Evolutionary conservation across 768 basidiomycete genomes (phyloP), one percentile per base, ranked within the genome.

Genomic region (Calocybe cyanea): DNA sequence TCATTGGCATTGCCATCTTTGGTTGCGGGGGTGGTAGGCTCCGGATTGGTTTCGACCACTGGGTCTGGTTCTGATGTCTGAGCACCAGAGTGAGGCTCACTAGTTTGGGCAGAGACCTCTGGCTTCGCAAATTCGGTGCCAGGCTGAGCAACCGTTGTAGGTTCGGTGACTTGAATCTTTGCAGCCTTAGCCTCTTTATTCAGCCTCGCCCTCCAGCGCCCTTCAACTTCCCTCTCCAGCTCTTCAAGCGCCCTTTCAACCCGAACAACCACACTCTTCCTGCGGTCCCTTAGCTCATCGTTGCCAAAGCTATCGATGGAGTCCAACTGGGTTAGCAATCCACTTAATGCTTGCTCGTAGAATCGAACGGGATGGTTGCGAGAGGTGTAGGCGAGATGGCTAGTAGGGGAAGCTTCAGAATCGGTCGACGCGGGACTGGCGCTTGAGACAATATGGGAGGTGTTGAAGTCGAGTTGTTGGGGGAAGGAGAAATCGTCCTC

Each of bases 291-390:
- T 36, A 89, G 65, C 8, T 58, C 67, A 19, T 67, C 67, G 50
- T 82, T 77, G 2, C 85, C 86, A 39, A 67, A 71, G 51, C 80
- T 83, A 24, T 80, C 73, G 21, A 88, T 69, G 0, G 68, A 71
- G 54, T 88, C 86, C 19, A 87, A 68, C 49, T 72, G 67, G 9
- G 68, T 56, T 15, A 89, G 63, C 19, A 89, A 68, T 32, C 69
- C 63, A 41, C 70, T 70, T n/a, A 87, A 63, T 15, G 75, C 72
- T 52, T 85, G 73, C 52, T 82, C 77, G 62, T 84, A 81, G 50
- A 70, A 73, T 44, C 80, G 80, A 31, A 87, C 64, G 0, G 79
- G 73, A 20, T 77, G 73, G 59, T 87, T 88, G 38, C 59, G 63
- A 8, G 76, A 54, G 20, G 77, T 79, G 67, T 76, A 86, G 3